A percentile compares a stretch with the other conserved stretches of the same genome.
phyloP scores from a whole-genome alignment of 257 asterid genomes.

The Leonotis leonurus region DNA sequence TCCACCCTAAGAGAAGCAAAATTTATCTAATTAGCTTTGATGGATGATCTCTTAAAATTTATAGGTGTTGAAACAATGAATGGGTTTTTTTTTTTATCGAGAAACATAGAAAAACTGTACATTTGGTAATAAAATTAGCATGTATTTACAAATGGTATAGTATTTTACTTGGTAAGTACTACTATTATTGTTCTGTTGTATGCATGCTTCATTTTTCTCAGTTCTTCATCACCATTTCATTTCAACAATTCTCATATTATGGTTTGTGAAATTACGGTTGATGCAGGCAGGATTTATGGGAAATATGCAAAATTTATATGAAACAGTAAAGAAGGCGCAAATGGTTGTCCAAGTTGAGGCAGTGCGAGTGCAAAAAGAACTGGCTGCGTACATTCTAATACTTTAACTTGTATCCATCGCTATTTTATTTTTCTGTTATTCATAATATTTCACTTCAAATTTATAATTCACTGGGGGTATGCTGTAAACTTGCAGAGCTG shows the following conservation, averaged over 20 bases:
- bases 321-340: slow-evolving; percentile 96
- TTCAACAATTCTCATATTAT: background rate
- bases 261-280: slow-evolving; percentile 7
- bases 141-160: background rate
- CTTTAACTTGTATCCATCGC: background rate
- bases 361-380: slow-evolving; percentile 90
- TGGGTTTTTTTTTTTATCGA: background rate
- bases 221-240: slow-evolving; percentile 7
- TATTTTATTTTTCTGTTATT: background rate
- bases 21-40: background rate
- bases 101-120: background rate
- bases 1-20: background rate
- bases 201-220: background rate
- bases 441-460: background rate
- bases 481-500: slow-evolving; percentile 60
- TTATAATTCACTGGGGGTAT: background rate
- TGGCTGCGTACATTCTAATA: slow-evolving; percentile 56
- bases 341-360: slow-evolving; percentile 99
- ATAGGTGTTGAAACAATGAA: background rate
- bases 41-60: background rate
- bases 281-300: slow-evolving; percentile 88
- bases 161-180: background rate
- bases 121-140: background rate
- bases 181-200: background rate
- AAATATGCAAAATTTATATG: slow-evolving; percentile 91